Base-by-base conservation (phyloP, 169 alveolate species). In the Eimeria zaria region DNA sequence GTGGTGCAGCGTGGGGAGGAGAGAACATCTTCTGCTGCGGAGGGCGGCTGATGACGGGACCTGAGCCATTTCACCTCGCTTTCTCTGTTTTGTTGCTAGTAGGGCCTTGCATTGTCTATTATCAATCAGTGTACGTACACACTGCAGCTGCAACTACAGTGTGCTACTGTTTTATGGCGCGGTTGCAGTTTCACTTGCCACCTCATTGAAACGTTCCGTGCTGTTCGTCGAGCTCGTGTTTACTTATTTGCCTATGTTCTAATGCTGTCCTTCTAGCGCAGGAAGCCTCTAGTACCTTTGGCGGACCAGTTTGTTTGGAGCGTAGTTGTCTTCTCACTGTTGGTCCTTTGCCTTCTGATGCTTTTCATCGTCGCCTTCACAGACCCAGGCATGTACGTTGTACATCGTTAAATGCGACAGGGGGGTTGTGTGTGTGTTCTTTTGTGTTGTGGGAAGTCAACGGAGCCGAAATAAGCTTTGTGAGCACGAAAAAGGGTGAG, bases 361-460 rank as follows among this genome's bases (percentile, higher is more conserved):
- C 96, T 91, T 69, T 74, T 91, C 71, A 22, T 51, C 83, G 90
- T 76, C 71, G 96, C 96, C 58, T 76, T 91, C 83, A 76, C 89
- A 62, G 96, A 91, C 87, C 96, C 96, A 16, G 96, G 96, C 78
- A 91, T 91, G 96, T 91, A 58, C 36, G 96, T 44, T n/a, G 41
- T 22, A 7, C 78, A 44, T 69, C 78, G 78, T 69, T 48, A 24
- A 69, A 69, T 1, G 48, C 78, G n/a, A 33, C 48, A 33, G 48
- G 48, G 12, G 22, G 20, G 33, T 69, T 51, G 58, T 69, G 78
- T 44, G 44, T 36, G 55, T 14, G 53, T 8, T 24, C 33, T 11
- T 20, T 16, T 80, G 55, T 18, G 85, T 24, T 44, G 51, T 7
- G 6, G 33, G 36, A 0, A n/a, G 74, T 64, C 39, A 64, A 64